These are phyloP conservation scores for Lentinula lateritia DNA, from an alignment of 768 basidiomycete genomes.

Conservation along the genomic window DNA sequence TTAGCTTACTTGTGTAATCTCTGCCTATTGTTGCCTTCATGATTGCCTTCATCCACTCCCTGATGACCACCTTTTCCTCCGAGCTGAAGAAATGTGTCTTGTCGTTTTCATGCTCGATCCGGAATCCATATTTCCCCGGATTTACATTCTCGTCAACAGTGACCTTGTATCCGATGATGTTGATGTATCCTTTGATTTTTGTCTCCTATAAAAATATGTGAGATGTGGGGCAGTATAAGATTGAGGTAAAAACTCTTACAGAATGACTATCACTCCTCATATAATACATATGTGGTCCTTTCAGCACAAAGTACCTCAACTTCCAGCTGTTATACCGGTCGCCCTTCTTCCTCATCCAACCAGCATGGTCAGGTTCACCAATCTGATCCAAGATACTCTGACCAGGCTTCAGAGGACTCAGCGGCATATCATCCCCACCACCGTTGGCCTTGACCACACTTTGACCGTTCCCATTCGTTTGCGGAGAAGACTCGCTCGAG, in stretches of 20 bases:
- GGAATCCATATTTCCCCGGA: slow-evolving; percentile 92
- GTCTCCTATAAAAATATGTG: slow-evolving; percentile 57
- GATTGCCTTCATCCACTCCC: slow-evolving; percentile 99
- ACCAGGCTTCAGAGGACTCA: slow-evolving; percentile 36
- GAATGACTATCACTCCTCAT: slow-evolving; percentile 68
- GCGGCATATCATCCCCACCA: slow-evolving; percentile 2
- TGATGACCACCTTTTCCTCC: slow-evolving; percentile 74
- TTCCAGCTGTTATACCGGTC: slow-evolving; percentile 95
- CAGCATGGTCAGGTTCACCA: slow-evolving; percentile 81
- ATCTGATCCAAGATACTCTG: slow-evolving; percentile 74
- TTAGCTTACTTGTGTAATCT: slow-evolving; percentile 78
- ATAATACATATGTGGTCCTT: slow-evolving; percentile 88
- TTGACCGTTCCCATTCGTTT: not conserved
- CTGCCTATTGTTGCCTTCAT: slow-evolving; percentile 98
- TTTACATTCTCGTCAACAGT: slow-evolving; percentile 88
- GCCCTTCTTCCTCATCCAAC: slow-evolving; percentile 96
- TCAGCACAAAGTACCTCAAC: slow-evolving; percentile 83
- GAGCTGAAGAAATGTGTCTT: slow-evolving; percentile 90
- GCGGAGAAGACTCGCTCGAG: not conserved
- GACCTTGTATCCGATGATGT: slow-evolving; percentile 88
- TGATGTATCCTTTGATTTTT: slow-evolving; percentile 94
- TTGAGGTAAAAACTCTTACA: slow-evolving; percentile 26
- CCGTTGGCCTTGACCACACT: not conserved
- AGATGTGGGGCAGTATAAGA: not conserved
- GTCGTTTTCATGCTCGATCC: slow-evolving; percentile 84